These are phyloP conservation scores for Apiosordaria backusii DNA, from an alignment of 495 filamentous ascomycete species.

Conservation along the genomic window DNA sequence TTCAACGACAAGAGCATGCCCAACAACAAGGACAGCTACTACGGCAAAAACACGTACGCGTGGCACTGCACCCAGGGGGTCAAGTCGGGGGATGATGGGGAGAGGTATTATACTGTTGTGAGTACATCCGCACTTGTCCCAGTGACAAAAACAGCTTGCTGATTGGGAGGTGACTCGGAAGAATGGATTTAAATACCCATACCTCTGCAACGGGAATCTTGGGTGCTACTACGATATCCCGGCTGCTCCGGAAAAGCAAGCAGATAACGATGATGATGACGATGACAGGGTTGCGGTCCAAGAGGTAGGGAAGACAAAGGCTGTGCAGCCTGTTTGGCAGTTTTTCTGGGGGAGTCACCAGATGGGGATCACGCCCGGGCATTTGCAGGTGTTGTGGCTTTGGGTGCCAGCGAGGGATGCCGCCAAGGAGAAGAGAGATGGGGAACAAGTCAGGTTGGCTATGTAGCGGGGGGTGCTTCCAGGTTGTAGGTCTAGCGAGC, in stretches of 20 bases:
- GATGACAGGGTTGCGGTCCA: neutral
- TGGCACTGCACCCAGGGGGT: slow-evolving; percentile 23
- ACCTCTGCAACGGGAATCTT: slow-evolving; percentile 35
- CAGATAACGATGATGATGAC: neutral
- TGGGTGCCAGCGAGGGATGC: slow-evolving; percentile 22
- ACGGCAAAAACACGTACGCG: slow-evolving; percentile 29
- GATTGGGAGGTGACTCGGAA: neutral
- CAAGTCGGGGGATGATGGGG: neutral
- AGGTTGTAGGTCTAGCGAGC: neutral
- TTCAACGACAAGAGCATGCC: slow-evolving; percentile 31
- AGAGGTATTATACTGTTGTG: slow-evolving; percentile 32
- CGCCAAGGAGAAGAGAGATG: neutral
- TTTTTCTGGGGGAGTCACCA: slow-evolving; percentile 36
- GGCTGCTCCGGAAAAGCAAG: slow-evolving; percentile 10
- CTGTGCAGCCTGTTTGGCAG: slow-evolving; percentile 30
- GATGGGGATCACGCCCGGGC: slow-evolving; percentile 27
- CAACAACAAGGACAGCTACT: slow-evolving; percentile 35
- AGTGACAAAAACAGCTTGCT: slow-evolving; percentile 6
- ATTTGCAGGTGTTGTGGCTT: slow-evolving; percentile 30
- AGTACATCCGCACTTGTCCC: slow-evolving; percentile 12
- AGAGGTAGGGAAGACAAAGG: neutral
- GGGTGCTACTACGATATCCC: slow-evolving; percentile 36
- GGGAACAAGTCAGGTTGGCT: neutral
- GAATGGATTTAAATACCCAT: slow-evolving; percentile 31
- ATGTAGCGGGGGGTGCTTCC: neutral